Conservation (phyloP, 345 rosid genomes). For the Lepidium sativum region DNA sequence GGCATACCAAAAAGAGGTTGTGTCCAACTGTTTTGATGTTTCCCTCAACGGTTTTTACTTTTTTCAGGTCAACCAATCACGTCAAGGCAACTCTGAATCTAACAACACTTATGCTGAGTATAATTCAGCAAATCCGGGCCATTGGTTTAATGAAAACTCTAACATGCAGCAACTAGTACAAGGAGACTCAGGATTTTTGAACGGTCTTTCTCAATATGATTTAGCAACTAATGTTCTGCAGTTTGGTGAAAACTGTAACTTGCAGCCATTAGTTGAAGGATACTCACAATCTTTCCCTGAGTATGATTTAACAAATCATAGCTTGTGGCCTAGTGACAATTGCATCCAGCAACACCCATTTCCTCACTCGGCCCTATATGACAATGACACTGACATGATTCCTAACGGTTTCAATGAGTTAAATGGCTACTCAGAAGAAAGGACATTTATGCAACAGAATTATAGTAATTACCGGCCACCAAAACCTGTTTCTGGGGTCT, state of each 20-base stretch:
- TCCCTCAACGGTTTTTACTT: not conserved
- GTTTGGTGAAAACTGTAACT: not conserved
- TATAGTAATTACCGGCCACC: not conserved
- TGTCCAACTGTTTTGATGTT: not conserved
- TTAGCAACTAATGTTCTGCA: not conserved
- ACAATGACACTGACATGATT: not conserved
- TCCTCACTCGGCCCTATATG: not conserved
- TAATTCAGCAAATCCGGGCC: not conserved
- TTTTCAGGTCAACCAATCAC: conserved; percentile 14
- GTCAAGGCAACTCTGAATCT: not conserved
- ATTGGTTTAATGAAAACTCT: not conserved
- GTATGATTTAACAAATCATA: not conserved
- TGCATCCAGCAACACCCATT: not conserved
- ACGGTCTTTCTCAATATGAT: not conserved
- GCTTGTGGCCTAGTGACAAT: not conserved
- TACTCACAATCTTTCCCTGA: not conserved
- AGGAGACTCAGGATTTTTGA: not conserved
- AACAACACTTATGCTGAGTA: not conserved
- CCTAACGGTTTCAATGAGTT: not conserved
- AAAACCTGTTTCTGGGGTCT: not conserved
- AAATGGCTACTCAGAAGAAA: not conserved
- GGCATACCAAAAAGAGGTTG: not conserved
- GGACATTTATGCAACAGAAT: not conserved
- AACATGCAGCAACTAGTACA: not conserved
- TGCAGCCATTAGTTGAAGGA: not conserved